These are phyloP conservation scores for Tolypocladium endophyticum DNA, from an alignment of 2,329 filamentous ascomycete genomes.

Conservation along the genomic window DNA sequence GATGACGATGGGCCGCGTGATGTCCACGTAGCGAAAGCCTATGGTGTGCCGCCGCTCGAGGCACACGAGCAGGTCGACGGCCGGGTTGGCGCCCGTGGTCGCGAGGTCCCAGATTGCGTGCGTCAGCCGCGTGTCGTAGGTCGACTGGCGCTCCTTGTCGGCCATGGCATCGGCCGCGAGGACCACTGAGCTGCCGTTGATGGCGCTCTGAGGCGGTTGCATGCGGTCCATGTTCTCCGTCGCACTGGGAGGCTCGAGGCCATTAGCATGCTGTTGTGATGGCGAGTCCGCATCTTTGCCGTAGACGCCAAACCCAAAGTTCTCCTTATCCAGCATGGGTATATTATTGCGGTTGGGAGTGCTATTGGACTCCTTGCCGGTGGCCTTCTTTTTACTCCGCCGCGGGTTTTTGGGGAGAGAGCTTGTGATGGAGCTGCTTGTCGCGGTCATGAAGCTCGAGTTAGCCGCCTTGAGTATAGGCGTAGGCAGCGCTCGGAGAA, in stretches of 20 bases:
- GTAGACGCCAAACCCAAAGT: constrained; percentile 19
- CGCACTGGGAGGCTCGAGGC: constrained; percentile 15
- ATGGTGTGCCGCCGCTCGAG: constrained; percentile 84
- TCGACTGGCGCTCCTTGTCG: constrained; percentile 60
- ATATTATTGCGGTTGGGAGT: constrained; percentile 23
- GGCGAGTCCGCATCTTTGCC: constrained; percentile 12
- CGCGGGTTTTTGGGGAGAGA: constrained; percentile 59
- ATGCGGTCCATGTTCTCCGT: constrained; percentile 41
- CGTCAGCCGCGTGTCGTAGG: constrained; percentile 77
- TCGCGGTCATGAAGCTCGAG: constrained; percentile 88
- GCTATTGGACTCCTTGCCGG: constrained; percentile 22
- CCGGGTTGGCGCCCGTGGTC: constrained; percentile 84
- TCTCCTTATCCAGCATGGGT: constrained; percentile 39
- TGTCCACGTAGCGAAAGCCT: constrained; percentile 94
- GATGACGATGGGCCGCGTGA: constrained; percentile 82
- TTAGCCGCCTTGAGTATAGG: constrained; percentile 90
- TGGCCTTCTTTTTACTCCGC: constrained; percentile 48
- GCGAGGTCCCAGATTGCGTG: constrained; percentile 92
- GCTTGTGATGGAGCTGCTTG: constrained; percentile 74
- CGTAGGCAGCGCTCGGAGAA: constrained; percentile 80
- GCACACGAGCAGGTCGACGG: constrained; percentile 85
- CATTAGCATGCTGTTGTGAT: constrained; percentile 8
- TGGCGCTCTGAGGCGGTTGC: constrained; percentile 18
- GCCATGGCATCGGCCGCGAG: constrained; percentile 49
- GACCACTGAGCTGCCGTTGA: constrained; percentile 19